Conservation (phyloP, 768 basidiomycete species). For the Coprinopsis sp. region DNA sequence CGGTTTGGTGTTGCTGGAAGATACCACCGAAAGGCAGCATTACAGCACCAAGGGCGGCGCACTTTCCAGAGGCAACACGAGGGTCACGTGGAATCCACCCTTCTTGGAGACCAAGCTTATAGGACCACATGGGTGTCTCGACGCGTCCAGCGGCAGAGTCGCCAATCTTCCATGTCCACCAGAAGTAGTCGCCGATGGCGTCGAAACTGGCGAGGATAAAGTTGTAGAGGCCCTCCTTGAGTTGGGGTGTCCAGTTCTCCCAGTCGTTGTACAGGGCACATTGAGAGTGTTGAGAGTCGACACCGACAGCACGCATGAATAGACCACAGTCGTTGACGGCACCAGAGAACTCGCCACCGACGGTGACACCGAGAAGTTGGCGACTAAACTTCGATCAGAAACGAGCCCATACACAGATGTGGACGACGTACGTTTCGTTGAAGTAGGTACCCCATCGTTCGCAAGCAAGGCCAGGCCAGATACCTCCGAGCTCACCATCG, state of each 20-base stretch:
- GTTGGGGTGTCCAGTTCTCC: conserved; percentile 43
- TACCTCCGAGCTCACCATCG: conserved; percentile 34
- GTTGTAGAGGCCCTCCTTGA: conserved; percentile 38
- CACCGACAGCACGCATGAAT: conserved; percentile 20
- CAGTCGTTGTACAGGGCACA: conserved; percentile 45
- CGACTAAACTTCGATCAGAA: too few relatives aligned
- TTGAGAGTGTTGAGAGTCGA: conserved; percentile 33
- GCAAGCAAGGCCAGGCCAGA: conserved; percentile 51
- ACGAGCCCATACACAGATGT: too few relatives aligned
- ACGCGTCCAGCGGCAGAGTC: conserved; percentile 42
- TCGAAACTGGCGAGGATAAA: conserved; percentile 54
- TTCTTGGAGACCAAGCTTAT: conserved; percentile 46
- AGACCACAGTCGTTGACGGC: conserved; percentile 61
- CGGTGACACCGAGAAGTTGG: conserved; percentile 57
- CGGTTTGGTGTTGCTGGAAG: conserved; percentile 53
- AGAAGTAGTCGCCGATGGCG: conserved; percentile 39
- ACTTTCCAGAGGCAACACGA: conserved; percentile 54
- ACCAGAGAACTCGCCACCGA: conserved; percentile 74
- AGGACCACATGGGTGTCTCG: conserved; percentile 38
- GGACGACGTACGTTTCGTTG: conserved; percentile 46
- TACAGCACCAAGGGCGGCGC: conserved; percentile 43
- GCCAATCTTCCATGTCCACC: conserved; percentile 45
- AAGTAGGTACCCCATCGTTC: conserved; percentile 51
- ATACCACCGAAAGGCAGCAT: conserved; percentile 31
- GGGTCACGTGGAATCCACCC: conserved; percentile 82